A percentile compares a stretch with the other conserved stretches of the same genome.
Evolutionary conservation across 2,329 filamentous ascomycete species (phyloP).

Genomic region (Arthroderma uncinatum): DNA sequence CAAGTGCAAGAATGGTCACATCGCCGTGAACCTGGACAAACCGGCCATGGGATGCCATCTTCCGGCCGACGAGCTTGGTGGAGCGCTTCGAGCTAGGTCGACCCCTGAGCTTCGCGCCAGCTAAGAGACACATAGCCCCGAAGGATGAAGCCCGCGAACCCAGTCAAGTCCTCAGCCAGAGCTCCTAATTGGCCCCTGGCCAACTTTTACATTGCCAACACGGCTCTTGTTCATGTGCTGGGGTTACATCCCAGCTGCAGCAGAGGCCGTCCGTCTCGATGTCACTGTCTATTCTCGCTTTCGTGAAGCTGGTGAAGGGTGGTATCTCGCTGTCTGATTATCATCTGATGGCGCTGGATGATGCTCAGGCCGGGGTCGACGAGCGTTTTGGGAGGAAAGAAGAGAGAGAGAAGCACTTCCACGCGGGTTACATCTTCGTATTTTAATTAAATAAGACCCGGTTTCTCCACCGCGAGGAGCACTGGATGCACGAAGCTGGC

Average conservation of each 20-base stretch:
- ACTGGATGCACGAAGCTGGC: no score
- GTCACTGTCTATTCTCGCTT: neutral
- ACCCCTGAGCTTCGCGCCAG: neutral
- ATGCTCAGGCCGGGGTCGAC: neutral
- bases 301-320: neutral
- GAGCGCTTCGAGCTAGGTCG: no score
- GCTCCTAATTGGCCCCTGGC: neutral
- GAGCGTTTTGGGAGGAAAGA: neutral
- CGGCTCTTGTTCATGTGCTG: neutral
- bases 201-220: no score
- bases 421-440: neutral
- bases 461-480: no score
- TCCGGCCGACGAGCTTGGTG: no score
- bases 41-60: no score
- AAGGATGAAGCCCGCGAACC: neutral
- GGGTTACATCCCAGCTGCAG: neutral
- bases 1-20: neutral
- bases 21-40: neutral
- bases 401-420: neutral
- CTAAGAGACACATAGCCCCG: no score
- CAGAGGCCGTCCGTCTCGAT: neutral
- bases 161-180: neutral
- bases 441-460: no score
- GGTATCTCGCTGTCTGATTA: neutral
- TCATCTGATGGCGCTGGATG: neutral